Evolutionary conservation across 768 basidiomycete genomes (phyloP), one percentile per base, ranked within the genome.

Genomic region (Termitomyces sp.): DNA sequence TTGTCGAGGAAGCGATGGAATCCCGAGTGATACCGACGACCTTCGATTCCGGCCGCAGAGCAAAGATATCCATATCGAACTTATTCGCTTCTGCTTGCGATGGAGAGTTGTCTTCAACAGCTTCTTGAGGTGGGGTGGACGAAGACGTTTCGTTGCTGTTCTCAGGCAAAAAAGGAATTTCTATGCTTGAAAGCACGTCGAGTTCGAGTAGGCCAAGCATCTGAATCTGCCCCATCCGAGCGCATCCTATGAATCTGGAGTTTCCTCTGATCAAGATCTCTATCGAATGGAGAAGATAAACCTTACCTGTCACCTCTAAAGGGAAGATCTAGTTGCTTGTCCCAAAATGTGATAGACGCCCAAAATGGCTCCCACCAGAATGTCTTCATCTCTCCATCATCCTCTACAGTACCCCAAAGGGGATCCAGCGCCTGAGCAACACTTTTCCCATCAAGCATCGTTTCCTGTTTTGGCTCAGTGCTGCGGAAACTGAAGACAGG

Each of bases 211-310:
- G 75, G 6, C 95, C 95, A 1, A 97, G 81, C 90, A 92, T 95
- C 66, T 97, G 90, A 39, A 97, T 93, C 67, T 95, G 92, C 65
- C 94, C 92, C 93, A 97, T 96, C 73, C 92, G 92, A n/a, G 91
- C 94, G 31, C 96, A 85, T 5, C 93, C 88, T 26, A 98, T 78
- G 68, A 98, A 98, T 59, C 96, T 94, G 62, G 63, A 41, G 18
- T 1, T 31, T 50, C 20, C 10, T 20, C 63, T 47, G 60, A 27
- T 37, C 49, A 46, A 29, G 14, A 26, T 4, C 9, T 37, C 22
- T 46, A 59, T 16, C 43, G 10, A 34, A 48, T 18, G 31, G 41
- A 20, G 29, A n/a, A n/a, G 32, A 61, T 54, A 47, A 27, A 36
- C 56, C 58, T 64, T 70, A 90, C 90, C 92, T 81, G 69, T 92